phyloP scores from a whole-genome alignment of 768 basidiomycete species.

The Coprinopsis cinerea region DNA sequence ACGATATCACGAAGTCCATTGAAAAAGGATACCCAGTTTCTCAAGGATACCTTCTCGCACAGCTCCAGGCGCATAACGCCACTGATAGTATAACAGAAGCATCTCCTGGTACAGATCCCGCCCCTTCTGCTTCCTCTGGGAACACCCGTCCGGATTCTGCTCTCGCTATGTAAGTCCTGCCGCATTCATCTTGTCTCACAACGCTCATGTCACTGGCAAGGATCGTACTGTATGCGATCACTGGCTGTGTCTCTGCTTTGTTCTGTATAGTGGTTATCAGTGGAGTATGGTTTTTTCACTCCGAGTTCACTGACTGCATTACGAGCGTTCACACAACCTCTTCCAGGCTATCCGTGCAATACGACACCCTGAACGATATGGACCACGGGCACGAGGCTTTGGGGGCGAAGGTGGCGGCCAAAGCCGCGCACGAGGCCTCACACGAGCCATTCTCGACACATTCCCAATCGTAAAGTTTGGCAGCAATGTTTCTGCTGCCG shows the following conservation, averaged over 20 bases:
- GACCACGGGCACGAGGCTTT: constrained; percentile 50
- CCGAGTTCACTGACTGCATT: constrained; percentile 5
- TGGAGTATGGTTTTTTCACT: constrained; percentile 46
- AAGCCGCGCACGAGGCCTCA: constrained; percentile 77
- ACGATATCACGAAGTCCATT: constrained; percentile 38
- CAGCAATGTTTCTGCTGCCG: constrained; percentile 1
- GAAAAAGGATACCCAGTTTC: constrained; percentile 34
- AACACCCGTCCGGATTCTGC: constrained; percentile 36
- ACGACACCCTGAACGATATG: constrained; percentile 88
- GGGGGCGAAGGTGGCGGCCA: constrained; percentile 34
- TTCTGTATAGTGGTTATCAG: constrained; percentile 83
- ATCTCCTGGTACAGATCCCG: neutral
- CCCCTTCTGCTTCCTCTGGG: neutral
- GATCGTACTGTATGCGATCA: constrained; percentile 84
- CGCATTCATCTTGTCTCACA: constrained; percentile 5
- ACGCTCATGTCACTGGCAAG: constrained; percentile 26
- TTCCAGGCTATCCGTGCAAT: constrained; percentile 71
- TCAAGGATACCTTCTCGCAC: constrained; percentile 66
- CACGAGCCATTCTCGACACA: constrained; percentile 90
- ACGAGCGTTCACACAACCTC: constrained; percentile 1
- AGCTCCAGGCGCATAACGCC: constrained; percentile 59
- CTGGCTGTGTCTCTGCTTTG: constrained; percentile 79
- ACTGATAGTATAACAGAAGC: constrained; percentile 26
- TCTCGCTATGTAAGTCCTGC: constrained; percentile 63
- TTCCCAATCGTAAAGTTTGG: constrained; percentile 93